These are phyloP conservation scores for Vicia sativa DNA, from an alignment of 306 rosid genomes.

Conservation along the genomic window DNA sequence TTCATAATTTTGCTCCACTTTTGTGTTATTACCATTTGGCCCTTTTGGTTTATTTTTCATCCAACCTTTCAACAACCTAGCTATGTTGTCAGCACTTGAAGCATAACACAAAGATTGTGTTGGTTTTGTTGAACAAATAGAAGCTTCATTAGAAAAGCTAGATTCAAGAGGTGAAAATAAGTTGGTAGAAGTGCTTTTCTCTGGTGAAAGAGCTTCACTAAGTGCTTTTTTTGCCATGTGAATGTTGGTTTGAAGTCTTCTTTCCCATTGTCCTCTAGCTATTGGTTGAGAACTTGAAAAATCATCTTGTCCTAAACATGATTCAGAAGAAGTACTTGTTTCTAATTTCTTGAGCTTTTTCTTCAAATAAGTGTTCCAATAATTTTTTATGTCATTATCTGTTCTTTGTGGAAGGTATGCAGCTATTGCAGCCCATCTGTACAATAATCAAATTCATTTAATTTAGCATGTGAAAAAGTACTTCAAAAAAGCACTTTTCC, in stretches of 20 bases:
- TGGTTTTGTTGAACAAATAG: constrained; percentile 27
- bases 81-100: constrained; percentile 75
- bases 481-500: not conserved
- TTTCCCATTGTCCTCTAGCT: constrained; percentile 95
- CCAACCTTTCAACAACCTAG: constrained; percentile 75
- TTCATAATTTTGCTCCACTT: constrained; percentile 30
- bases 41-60: constrained; percentile 60
- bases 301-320: constrained; percentile 42
- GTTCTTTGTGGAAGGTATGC: constrained; percentile 97
- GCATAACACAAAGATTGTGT: constrained; percentile 56
- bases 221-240: constrained; percentile 83
- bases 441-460: constrained; percentile 34
- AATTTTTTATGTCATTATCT: constrained; percentile 91
- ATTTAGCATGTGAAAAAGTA: constrained; percentile 31
- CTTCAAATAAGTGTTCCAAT: constrained; percentile 94
- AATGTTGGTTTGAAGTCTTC: constrained; percentile 88
- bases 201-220: constrained; percentile 72
- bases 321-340: constrained; percentile 30
- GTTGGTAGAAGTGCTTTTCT: constrained; percentile 33
- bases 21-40: constrained; percentile 6
- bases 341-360: constrained; percentile 71
- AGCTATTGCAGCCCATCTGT: constrained; percentile 99
- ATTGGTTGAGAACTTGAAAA: constrained; percentile 49
- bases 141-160: constrained; percentile 31
- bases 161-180: constrained; percentile 21